These are phyloP conservation scores for Zygotorulaspora chibaensis DNA, from an alignment of 805 yeast genomes.

Conservation along the genomic window DNA sequence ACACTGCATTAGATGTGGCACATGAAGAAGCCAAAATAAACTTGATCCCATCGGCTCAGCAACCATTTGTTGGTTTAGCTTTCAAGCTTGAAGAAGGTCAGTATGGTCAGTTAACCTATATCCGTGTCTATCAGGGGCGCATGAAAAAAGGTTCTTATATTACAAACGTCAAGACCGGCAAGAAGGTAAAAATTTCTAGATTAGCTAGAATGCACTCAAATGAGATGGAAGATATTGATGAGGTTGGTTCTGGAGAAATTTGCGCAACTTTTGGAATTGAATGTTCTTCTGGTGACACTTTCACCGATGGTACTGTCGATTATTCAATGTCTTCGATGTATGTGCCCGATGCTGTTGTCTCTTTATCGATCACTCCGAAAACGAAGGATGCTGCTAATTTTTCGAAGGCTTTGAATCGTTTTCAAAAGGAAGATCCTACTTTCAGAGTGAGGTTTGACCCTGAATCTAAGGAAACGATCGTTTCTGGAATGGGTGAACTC, in stretches of 20 bases:
- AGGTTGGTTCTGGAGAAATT: conserved; percentile 95
- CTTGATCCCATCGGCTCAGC: conserved; percentile 63
- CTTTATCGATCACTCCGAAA: conserved; percentile 84
- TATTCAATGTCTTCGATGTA: conserved; percentile 96
- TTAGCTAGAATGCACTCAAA: conserved; percentile 98
- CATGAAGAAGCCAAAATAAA: conserved; percentile 64
- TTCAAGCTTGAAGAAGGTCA: conserved; percentile 98
- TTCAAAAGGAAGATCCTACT: conserved; percentile 99
- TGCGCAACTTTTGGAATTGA: conserved; percentile 99
- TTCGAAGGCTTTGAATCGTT: conserved; percentile 93
- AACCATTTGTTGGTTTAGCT: conserved; percentile 95
- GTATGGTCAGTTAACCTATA: conserved; percentile 94
- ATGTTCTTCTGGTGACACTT: conserved; percentile 98
- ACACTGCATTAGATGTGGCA: conserved; percentile 78
- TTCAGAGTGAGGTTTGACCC: conserved; percentile 91
- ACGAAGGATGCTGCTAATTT: conserved; percentile 83
- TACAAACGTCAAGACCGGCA: conserved; percentile 85
- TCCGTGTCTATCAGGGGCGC: conserved; percentile 95
- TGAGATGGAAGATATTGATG: conserved; percentile 97
- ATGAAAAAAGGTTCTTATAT: conserved; percentile 87
- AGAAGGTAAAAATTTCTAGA: conserved; percentile 87
- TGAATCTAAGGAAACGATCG: conserved; percentile 81
- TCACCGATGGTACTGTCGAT: conserved; percentile 74
- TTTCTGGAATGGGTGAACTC: conserved; percentile 97
- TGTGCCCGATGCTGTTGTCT: conserved; percentile 98